phyloP scores from a whole-genome alignment of 257 asterid genomes.

The Avicennia marina region DNA sequence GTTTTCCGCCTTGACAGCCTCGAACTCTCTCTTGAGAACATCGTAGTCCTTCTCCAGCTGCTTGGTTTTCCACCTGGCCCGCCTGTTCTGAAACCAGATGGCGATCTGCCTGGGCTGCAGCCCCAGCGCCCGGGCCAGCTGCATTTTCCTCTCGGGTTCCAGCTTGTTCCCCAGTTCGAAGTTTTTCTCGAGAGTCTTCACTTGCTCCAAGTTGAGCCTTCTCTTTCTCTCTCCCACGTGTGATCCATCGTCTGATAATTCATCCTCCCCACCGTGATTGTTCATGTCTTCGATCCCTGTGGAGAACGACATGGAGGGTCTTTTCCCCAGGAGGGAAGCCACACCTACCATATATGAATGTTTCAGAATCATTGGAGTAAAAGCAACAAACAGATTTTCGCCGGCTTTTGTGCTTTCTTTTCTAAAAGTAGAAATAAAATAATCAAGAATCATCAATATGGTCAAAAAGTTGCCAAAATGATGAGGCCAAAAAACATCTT shows the following conservation, averaged over 20 bases:
- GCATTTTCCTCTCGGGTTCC: constrained; percentile 60
- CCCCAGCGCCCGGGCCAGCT: constrained; percentile 61
- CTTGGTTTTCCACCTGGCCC: constrained; percentile 65
- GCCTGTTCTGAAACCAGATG: constrained; percentile 59
- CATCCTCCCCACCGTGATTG: constrained; percentile 30
- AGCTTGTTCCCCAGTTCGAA: constrained; percentile 54
- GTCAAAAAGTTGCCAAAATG: background rate
- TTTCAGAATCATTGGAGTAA: no score
- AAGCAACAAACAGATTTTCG: no score
- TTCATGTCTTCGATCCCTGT: constrained; percentile 30
- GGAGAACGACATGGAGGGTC: constrained; percentile 35
- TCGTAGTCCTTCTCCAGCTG: constrained; percentile 57
- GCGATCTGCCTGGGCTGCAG: constrained; percentile 62
- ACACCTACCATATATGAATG: constrained; percentile 14
- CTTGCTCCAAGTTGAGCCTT: constrained; percentile 54
- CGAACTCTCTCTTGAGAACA: constrained; percentile 45
- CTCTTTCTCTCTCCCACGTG: constrained; percentile 59
- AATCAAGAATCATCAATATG: constrained; percentile 25
- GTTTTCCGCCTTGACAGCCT: constrained; percentile 45
- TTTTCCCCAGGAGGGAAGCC: constrained; percentile 37
- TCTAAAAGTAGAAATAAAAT: constrained; percentile 11
- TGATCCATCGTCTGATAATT: constrained; percentile 51
- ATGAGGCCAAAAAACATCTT: no score
- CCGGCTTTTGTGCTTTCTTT: background rate
- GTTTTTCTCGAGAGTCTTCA: constrained; percentile 44